These are phyloP conservation scores for Syzygium malaccense DNA, from an alignment of 441 rosid genomes.

Conservation along the genomic window DNA sequence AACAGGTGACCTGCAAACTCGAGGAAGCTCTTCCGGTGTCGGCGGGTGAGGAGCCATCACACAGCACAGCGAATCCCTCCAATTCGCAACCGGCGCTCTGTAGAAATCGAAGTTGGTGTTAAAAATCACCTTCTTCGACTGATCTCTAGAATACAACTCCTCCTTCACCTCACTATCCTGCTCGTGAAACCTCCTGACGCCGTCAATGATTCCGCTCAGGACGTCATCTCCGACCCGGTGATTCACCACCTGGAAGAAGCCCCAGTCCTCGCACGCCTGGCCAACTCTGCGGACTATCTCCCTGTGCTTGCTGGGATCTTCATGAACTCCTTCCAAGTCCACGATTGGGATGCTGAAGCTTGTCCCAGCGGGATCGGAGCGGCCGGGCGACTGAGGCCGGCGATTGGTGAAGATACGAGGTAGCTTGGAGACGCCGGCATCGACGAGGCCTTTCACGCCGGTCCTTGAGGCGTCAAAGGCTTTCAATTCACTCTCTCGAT, in stretches of 20 bases:
- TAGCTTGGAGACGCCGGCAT: conserved; percentile 21
- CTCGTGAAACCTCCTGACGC: conserved; percentile 27
- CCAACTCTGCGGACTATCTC: neutral
- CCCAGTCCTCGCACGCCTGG: conserved; percentile 16
- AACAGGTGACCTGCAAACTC: neutral
- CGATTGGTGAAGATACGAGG: conserved; percentile 20
- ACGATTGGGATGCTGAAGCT: neutral
- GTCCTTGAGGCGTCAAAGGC: conserved; percentile 33
- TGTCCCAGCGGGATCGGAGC: neutral
- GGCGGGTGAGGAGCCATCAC: conserved; percentile 30
- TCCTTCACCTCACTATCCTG: conserved; percentile 26
- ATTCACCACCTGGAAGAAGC: conserved; percentile 37
- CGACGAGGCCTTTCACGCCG: conserved; percentile 43
- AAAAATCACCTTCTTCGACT: conserved; percentile 9
- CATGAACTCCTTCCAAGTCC: neutral
- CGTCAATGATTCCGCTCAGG: conserved; percentile 22
- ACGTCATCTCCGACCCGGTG: conserved; percentile 29
- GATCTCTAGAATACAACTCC: conserved; percentile 20
- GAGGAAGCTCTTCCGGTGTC: conserved; percentile 1
- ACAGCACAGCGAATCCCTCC: conserved; percentile 32
- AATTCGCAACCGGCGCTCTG: conserved; percentile 10
- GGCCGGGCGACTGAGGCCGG: neutral
- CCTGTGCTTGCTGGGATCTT: neutral
- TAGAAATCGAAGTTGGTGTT: conserved; percentile 22
- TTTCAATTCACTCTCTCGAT: conserved; percentile 22